Evolutionary conservation across 306 rosid genomes (phyloP), one percentile per base, ranked within the genome.

Genomic region (Prosopis cineraria): DNA sequence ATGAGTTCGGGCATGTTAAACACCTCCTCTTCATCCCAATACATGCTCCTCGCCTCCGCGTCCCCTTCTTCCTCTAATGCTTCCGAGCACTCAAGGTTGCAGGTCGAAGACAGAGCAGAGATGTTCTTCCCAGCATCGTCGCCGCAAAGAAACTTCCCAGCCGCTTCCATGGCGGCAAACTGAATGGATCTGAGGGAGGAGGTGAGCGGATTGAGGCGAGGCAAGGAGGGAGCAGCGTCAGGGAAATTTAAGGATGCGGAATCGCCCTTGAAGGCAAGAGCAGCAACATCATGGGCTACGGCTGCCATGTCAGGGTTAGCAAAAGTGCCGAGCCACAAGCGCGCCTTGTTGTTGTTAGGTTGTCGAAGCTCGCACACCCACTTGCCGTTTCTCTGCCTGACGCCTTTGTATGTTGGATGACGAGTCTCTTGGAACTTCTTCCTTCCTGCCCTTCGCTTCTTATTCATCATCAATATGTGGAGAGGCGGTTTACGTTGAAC

Each of bases 341-440:
- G 86, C 0, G 92, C 68, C 67, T 87, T 91, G 47, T 68, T 85
- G n/a, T 76, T 85, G 22, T 74, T 76, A 0, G 94, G 93, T 33
- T 85, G 84, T 53, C 97, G 73, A 8, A 93, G 68, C 88, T 93
- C 93, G 45, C 94, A 85, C 1, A 93, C 94, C 98, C 98, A 93
- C 58, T 89, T 93, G 1, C 96, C 94, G 0, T 86, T 85, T 66
- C 90, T 87, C 20, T 89, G 73, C 68, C 97, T 78, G 1, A 91
- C 97, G 0, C 98, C 97, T 74, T 80, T 86, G 88, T 84, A 93
- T 7, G 83, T 75, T 0, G 96, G 98, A 74, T 93, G 96, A 0
- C 97, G 84, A 1, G 97, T 93, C 81, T 93, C 94, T 2, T 76
- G 83, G 70, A 93, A 89, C 83, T 93, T 93, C 86, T 89, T 91